Base-by-base conservation (phyloP, 2,329 filamentous ascomycete genomes). In the Phialophora expanda region DNA sequence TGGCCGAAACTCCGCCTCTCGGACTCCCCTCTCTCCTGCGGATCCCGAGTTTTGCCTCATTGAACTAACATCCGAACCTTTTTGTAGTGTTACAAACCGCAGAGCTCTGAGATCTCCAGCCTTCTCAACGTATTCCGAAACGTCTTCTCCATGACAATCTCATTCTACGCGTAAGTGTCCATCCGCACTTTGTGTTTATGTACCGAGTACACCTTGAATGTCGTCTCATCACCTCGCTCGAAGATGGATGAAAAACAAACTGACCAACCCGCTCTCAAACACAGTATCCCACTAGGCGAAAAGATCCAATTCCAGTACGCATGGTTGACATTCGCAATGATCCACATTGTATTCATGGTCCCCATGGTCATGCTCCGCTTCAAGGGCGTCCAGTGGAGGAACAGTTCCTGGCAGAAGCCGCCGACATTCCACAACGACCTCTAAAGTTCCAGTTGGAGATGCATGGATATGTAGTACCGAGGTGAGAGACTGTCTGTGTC, bases 71-170 rank as follows among this genome's bases (percentile, higher is more conserved):
- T 50, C 0, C n/a, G 20, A n/a, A 51, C 32, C 32, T 4, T 38
- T 7, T 6, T 30, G 20, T 51, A 66, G 69, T 76, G 77, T 66
- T 79, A 78, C 67, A 76, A 76, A 57, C 73, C 75, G 1, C 76
- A 78, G 67, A 73, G 73, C 24, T 73, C 76, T 0, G 77, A 79
- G 62, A 74, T 78, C 51, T 74, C 73, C 28, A 74, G 71, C 6
- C 56, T 78, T 6, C 70, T 79, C 50, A 77, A 78, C 61, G 70
- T 75, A 24, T 71, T 75, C 54, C 74, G 77, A 2, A 73, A 73
- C 58, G 72, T 75, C 7, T 78, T 78, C 66, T 73, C 71, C 17
- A 75, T 75, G 55, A 71, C 73, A 7, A 69, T 78, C 20, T 74
- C 73, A 3, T 78, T 78, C 66, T 78, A 78, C 17, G 65, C 65